Base-by-base conservation (phyloP, 2,329 filamentous ascomycete species). In the Neonectria hederae region DNA sequence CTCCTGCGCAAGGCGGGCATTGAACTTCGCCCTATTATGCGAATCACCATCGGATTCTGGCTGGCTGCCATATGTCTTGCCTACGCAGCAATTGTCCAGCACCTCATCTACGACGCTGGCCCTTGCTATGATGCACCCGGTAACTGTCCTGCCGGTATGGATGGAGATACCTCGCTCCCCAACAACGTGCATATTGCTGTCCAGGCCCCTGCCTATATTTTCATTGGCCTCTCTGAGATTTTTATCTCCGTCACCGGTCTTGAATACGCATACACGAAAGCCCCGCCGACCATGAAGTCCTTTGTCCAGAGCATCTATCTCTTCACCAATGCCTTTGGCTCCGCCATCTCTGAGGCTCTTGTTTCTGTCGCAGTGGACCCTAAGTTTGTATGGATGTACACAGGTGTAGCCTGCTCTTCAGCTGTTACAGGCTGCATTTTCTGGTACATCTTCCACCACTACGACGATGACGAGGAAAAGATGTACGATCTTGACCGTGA, bases 241-340 rank as follows among this genome's bases (percentile, higher is more conserved):
- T 86, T 90, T 72, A 86, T 87, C 51, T 89, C 87, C 11, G 88
- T 92, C 65, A 91, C 90, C 1, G 87, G 87, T 65, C 84, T 91
- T 11, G 90, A 93, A 75, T 92, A 92, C 69, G 90, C 89, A 19
- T 92, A 89, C 78, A 91, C 89, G 72, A 92, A 92, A 77, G 90
- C 90, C 0, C 90, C 90, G 2, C 84, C 85, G 45, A 87, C 83
- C 75, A 91, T 92, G 89, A 87, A 89, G 75, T 87, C 86, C 0
- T 87, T 87, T 81, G 81, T 87, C 30, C 84, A 83, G 75, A 83
- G 83, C 13, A 73, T 90, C n/a, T 89, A 86, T 71, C 81, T 89
- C 61, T 82, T 90, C 65, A 89, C 86, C 42, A 86, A 81, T 49
- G 88, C 87, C 3, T 82, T 87, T 48, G 86, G 86, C 3, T 83